Evolutionary conservation across 148 eudicot species (phyloP).

Genomic region (Drosera capensis): DNA sequence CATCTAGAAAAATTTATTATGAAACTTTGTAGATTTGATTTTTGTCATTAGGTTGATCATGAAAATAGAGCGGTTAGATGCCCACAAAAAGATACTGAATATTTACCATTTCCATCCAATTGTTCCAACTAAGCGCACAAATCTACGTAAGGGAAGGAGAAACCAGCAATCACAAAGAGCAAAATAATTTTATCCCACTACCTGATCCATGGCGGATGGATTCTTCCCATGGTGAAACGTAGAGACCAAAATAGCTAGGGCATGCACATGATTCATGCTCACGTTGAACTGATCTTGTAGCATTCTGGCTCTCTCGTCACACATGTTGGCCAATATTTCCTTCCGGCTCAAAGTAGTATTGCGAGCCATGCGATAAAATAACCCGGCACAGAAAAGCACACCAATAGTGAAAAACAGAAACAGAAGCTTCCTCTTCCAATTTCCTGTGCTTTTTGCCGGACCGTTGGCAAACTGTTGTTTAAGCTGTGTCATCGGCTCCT

Average conservation of each 20-base stretch:
- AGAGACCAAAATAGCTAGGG: constrained; percentile 75
- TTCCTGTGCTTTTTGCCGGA: constrained; percentile 28
- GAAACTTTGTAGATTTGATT: too few species aligned
- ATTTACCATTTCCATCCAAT: too few species aligned
- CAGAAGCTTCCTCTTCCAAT: constrained; percentile 39
- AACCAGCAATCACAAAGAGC: too few species aligned
- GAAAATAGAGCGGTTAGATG: too few species aligned
- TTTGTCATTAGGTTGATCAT: too few species aligned
- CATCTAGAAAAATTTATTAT: too few species aligned
- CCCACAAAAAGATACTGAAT: too few species aligned
- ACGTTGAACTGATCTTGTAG: constrained; percentile 92
- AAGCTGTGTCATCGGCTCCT: too few species aligned
- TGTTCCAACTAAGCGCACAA: too few species aligned
- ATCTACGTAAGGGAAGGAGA: too few species aligned
- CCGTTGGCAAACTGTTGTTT: constrained; percentile 23
- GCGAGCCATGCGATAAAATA: constrained; percentile 13
- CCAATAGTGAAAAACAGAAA: constrained; percentile 21
- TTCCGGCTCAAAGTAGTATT: constrained; percentile 30
- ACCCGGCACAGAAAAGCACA: constrained; percentile 19
- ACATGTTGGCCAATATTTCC: constrained; percentile 68
- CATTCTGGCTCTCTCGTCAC: constrained; percentile 92
- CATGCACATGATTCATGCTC: constrained; percentile 95
- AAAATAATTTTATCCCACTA: too few species aligned
- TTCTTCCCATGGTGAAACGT: constrained; percentile 71
- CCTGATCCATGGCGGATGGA: constrained; percentile 88